Evolutionary conservation across 768 basidiomycete genomes (phyloP), one percentile per base, ranked within the genome.

Genomic region (Gloeophyllum trabeum): DNA sequence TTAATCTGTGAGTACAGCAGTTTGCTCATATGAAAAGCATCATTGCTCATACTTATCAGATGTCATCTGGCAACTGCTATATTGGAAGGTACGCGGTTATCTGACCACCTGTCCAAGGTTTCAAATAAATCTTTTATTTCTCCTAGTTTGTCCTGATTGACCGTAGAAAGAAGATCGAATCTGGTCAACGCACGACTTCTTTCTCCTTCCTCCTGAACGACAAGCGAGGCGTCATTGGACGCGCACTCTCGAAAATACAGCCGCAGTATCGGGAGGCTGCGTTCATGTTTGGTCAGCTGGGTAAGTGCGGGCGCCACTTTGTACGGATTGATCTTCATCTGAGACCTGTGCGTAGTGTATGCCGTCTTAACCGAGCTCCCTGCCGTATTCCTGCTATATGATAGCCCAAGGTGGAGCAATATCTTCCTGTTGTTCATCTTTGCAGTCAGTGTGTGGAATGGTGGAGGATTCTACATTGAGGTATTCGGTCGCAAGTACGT

Each of bases 401-500:
- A 86, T 52, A 87, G 80, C 51, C 63, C 84, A 3, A 64, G 71
- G 43, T 87, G 82, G 76, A 91, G 87, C 50, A 76, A 73, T 14
- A 59, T 70, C 2, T 96, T 91, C 64, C 61, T 97, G 19, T 62
- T 93, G 28, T 49, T 74, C 48, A 83, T 97, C 35, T 88, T 97
- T 53, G 66, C 74, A 13, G 87, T 91, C 35, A 85, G 85, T 45
- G 90, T 85, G 0, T 98, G 92, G 92, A 98, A 97, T 55, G 93
- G 93, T 6, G 91, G 86, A 19, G 88, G 87, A 1, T 96, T 81
- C 67, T 96, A 96, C 58, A 92, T 96, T 42, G 92, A 96, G 58
- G 92, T 96, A 16, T 96, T 94, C 55, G 92, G 92, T 22, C 78
- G 92, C 63, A 94, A 96, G 92, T 93, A 48, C 51, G 88, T 74